Evolutionary conservation across 805 yeast species (phyloP).

Genomic region (Isabelozyma rhagii): DNA sequence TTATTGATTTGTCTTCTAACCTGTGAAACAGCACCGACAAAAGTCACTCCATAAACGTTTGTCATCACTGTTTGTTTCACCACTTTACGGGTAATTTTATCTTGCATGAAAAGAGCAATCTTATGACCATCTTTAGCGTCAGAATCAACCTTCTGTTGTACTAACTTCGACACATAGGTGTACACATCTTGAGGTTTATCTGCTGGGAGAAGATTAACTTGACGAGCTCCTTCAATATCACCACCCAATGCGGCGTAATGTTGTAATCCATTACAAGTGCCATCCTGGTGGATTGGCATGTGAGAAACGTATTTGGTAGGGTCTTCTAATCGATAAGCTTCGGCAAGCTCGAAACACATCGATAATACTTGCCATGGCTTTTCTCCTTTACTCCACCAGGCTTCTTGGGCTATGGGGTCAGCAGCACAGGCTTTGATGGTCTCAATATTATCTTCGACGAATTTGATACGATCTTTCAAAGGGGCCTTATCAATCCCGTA

Average conservation of each 20-base stretch:
- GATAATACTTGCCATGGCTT: slow-evolving; percentile 83
- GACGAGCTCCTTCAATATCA: slow-evolving; percentile 77
- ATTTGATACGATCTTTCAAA: slow-evolving; percentile 57
- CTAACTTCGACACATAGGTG: slow-evolving; percentile 64
- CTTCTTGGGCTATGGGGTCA: slow-evolving; percentile 54
- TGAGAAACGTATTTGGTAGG: slow-evolving; percentile 66
- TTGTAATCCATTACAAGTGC: slow-evolving; percentile 83
- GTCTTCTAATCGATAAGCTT: slow-evolving; percentile 58
- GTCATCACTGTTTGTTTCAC: slow-evolving; percentile 99
- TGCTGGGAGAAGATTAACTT: slow-evolving; percentile 70
- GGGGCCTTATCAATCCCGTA: slow-evolving; percentile 76
- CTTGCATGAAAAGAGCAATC: slow-evolving; percentile 52
- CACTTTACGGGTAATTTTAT: slow-evolving; percentile 75
- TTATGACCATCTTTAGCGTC: slow-evolving; percentile 55
- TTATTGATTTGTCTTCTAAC: slow-evolving; percentile 74
- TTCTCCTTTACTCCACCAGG: slow-evolving; percentile 74
- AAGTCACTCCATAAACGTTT: slow-evolving; percentile 95
- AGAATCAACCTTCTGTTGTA: slow-evolving; percentile 49
- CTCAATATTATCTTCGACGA: slow-evolving; percentile 54
- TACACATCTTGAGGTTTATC: slow-evolving; percentile 78
- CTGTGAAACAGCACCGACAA: slow-evolving; percentile 87
- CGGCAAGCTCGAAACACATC: slow-evolving; percentile 62
- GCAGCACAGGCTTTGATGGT: slow-evolving; percentile 56
- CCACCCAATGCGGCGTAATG: slow-evolving; percentile 89
- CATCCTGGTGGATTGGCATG: slow-evolving; percentile 83